Base-by-base conservation (phyloP, 306 rosid species). In the Pterocarpus macrocarpus region DNA sequence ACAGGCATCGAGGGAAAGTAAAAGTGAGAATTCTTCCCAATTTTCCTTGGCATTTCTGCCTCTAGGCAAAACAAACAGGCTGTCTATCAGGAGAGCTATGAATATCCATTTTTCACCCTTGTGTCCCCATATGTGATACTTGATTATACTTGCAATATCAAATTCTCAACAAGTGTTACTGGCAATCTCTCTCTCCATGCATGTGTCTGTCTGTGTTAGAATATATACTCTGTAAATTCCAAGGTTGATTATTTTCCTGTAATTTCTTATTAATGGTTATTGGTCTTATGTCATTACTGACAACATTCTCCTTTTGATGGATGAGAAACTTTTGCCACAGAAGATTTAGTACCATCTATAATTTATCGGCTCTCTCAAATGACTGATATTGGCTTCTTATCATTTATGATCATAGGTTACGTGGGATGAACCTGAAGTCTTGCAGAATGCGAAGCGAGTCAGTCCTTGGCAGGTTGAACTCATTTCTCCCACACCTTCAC, bases 401-500 rank as follows among this genome's bases (percentile, higher is more conserved):
- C 4, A 47, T 30, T 58, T 35, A 70, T 76, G 8, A 34, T 73
- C 62, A 28, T 41, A 91, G 95, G 87, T 91, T 64, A 57, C 76
- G 1, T 91, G 95, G 95, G 95, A 91, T 78, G 91, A 91, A 77
- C 86, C 91, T 78, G 91, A 82, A 75, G 86, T 68, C 77, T 61
- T 82, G 85, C 90, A 71, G 61, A 84, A 83, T 75, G 77, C 82
- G 9, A 86, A 91, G 86, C 75, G 82, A 80, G 91, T 89, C 47
- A 87, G 85, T 84, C 95, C 95, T 50, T 89, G 95, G 95, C 86
- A 89, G 83, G 92, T 91, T 73, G 91, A 89, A 73, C 59, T 30
- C 62, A 76, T 83, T 63, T 38, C 88, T 8, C 39, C 88, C 32
- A 4, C 80, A 41, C 52, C 85, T 56, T 73, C 86, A 15, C 73